Conservation (phyloP, 441 rosid species). For the Manihot esculenta region DNA sequence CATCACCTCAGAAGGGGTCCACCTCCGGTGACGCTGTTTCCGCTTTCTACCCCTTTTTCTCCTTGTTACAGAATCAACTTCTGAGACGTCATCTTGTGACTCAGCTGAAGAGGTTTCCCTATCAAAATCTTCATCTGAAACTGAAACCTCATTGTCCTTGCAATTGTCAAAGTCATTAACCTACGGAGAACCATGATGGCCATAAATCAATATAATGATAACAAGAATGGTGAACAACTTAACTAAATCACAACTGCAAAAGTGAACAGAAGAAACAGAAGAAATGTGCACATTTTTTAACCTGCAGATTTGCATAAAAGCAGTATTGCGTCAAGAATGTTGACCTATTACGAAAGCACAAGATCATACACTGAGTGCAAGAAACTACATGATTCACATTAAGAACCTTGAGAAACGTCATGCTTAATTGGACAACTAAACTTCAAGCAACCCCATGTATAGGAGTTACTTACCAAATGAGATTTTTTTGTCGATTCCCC, state of each 20-base stretch:
- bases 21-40: slow-evolving; percentile 1
- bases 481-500: background rate
- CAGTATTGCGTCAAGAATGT: background rate
- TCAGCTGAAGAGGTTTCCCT: slow-evolving; percentile 7
- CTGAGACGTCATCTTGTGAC: background rate
- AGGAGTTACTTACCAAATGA: background rate
- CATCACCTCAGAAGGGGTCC: slow-evolving; percentile 11
- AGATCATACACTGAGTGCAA: background rate
- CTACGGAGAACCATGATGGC: slow-evolving; percentile 9
- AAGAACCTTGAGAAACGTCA: background rate
- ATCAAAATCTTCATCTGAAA: slow-evolving; percentile 9
- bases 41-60: background rate
- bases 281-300: too few species aligned
- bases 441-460: background rate
- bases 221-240: background rate
- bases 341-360: background rate
- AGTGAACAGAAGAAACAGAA: background rate
- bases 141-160: background rate
- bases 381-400: background rate
- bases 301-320: background rate
- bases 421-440: background rate
- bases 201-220: background rate
- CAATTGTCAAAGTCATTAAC: background rate
- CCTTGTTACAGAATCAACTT: slow-evolving; percentile 5
- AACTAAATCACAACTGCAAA: background rate